These are phyloP conservation scores for Calocybe indica DNA, from an alignment of 768 basidiomycete genomes.

Conservation along the genomic window DNA sequence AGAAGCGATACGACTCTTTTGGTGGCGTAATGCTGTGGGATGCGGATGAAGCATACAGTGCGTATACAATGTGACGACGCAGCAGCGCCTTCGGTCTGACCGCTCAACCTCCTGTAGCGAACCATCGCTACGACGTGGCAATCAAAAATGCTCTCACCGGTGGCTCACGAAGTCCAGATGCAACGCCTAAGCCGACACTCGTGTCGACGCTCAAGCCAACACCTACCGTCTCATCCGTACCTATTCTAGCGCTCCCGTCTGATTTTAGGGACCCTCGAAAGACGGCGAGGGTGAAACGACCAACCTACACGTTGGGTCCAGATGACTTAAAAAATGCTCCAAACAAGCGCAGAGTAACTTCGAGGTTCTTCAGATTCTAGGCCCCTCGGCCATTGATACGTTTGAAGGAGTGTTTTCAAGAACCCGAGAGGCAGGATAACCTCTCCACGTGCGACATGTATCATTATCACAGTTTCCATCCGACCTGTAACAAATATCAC, in stretches of 20 bases:
- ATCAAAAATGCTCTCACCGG: slow-evolving; percentile 40
- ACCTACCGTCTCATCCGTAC: slow-evolving; percentile 2
- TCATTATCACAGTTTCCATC: too few species aligned
- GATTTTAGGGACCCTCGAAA: slow-evolving; percentile 25
- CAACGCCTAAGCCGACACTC: background rate
- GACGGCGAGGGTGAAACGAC: slow-evolving; percentile 27
- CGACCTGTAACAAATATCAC: too few species aligned
- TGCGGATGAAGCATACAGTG: slow-evolving; percentile 33
- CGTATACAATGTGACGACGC: slow-evolving; percentile 23
- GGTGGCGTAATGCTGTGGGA: slow-evolving; percentile 53
- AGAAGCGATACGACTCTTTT: slow-evolving; percentile 50
- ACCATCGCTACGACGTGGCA: slow-evolving; percentile 41
- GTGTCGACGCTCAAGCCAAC: slow-evolving; percentile 1
- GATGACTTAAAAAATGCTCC: slow-evolving; percentile 6
- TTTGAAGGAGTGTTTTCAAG: too few species aligned
- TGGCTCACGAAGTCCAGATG: slow-evolving; percentile 4
- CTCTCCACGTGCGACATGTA: too few species aligned
- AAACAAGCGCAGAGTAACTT: slow-evolving; percentile 9
- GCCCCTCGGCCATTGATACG: background rate
- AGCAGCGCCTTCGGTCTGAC: background rate
- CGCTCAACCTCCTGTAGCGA: slow-evolving; percentile 21
- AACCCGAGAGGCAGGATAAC: too few species aligned
- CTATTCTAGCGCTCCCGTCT: slow-evolving; percentile 7
- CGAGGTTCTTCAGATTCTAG: slow-evolving; percentile 23
- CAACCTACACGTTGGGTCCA: slow-evolving; percentile 12